Evolutionary conservation across 78 protist genomes (phyloP).

Genomic region (Mantamonas sphyraenae): DNA sequence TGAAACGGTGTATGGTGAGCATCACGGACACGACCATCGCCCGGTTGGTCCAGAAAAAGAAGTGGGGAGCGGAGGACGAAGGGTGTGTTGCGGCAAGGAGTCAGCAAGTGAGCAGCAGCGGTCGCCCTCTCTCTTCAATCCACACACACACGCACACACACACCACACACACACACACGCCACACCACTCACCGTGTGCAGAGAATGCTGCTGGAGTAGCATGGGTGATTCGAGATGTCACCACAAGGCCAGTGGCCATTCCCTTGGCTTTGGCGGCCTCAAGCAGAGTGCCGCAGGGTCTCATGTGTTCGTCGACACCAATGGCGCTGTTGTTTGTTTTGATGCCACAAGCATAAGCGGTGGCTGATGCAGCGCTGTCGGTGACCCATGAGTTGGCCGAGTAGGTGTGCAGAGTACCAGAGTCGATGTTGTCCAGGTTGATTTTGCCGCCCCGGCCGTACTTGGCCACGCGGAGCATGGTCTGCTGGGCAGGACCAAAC

Average conservation of each 20-base stretch:
- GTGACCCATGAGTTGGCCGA: slow-evolving; percentile 15
- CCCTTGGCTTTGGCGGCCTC: slow-evolving; percentile 51
- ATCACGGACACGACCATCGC: too few relatives aligned
- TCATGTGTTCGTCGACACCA: slow-evolving; percentile 30
- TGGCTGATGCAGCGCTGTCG: slow-evolving; percentile 71
- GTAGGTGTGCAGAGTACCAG: slow-evolving; percentile 17
- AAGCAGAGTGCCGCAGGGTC: slow-evolving; percentile 43
- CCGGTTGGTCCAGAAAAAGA: too few relatives aligned
- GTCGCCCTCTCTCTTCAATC: too few relatives aligned
- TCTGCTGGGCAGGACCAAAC: slow-evolving; percentile 20
- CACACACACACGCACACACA: too few relatives aligned
- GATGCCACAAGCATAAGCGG: slow-evolving; percentile 53
- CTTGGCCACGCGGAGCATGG: slow-evolving; percentile 2
- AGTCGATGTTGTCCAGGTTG: slow-evolving; percentile 8
- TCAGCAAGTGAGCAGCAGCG: too few relatives aligned
- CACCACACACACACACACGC: too few relatives aligned
- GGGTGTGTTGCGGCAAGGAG: too few relatives aligned
- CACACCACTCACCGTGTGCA: too few relatives aligned
- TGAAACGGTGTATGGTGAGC: too few relatives aligned
- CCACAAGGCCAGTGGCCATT: slow-evolving; percentile 48
- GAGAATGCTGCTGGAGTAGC: too few relatives aligned
- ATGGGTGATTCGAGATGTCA: slow-evolving; percentile 50
- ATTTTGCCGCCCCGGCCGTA: not conserved
- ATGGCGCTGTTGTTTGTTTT: slow-evolving; percentile 41
- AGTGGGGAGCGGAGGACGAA: too few relatives aligned